phyloP scores from a whole-genome alignment of 768 basidiomycete species.

The Leccinum subgranulosum region DNA sequence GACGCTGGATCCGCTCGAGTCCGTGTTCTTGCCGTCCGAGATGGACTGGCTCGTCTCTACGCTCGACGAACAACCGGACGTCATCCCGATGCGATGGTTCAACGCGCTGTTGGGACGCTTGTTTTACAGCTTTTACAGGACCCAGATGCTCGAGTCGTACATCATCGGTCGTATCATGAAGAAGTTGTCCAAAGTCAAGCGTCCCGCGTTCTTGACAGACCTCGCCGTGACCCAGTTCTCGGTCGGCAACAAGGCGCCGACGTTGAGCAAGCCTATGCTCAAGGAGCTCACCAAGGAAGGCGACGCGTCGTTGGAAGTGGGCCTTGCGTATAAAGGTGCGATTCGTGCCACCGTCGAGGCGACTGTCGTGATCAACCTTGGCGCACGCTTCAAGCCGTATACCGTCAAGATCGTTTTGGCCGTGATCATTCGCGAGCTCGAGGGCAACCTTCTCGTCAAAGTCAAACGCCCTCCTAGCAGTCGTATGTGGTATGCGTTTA shows the following conservation, averaged over 20 bases:
- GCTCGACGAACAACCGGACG: conserved; percentile 90
- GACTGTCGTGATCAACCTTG: conserved; percentile 81
- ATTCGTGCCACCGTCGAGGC: conserved; percentile 88
- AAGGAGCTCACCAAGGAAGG: conserved; percentile 96
- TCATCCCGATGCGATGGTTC: conserved; percentile 96
- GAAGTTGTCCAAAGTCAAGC: conserved; percentile 89
- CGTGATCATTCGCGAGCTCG: conserved; percentile 81
- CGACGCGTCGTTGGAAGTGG: conserved; percentile 85
- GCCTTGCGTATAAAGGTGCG: conserved; percentile 81
- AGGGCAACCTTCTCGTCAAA: conserved; percentile 86
- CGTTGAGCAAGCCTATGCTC: conserved; percentile 95
- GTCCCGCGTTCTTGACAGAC: conserved; percentile 81
- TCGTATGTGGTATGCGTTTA: conserved; percentile 93
- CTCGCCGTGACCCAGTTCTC: conserved; percentile 86
- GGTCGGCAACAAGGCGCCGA: conserved; percentile 79
- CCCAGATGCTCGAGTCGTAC: conserved; percentile 73
- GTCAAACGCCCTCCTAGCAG: conserved; percentile 95
- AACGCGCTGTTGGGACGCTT: conserved; percentile 91
- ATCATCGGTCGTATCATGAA: conserved; percentile 90
- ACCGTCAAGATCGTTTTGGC: conserved; percentile 88
- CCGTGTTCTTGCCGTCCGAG: conserved; percentile 70
- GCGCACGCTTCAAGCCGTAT: conserved; percentile 83
- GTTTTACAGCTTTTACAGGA: conserved; percentile 90
- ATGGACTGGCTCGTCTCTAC: conserved; percentile 82
- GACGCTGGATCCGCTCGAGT: conserved; percentile 54